phyloP scores from a whole-genome alignment of 179 eudicot genomes.

The Beta lomatogona region DNA sequence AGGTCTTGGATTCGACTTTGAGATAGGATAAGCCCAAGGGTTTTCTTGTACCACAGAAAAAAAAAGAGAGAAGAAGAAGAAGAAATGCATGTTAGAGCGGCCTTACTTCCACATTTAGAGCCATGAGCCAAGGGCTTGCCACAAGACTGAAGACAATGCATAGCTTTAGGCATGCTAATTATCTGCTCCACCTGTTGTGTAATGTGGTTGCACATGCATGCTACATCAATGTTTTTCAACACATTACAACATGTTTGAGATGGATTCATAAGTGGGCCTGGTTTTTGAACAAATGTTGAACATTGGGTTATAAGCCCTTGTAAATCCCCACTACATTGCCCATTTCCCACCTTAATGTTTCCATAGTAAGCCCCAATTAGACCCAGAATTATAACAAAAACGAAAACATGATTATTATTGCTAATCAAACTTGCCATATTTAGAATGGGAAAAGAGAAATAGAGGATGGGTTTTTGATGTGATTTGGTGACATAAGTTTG shows the following conservation, averaged over 20 bases:
- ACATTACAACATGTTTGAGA: slow-evolving; percentile 51
- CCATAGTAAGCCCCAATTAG: slow-evolving; percentile 24
- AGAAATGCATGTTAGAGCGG: not conserved
- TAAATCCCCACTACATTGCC: slow-evolving; percentile 59
- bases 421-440: slow-evolving; percentile 24
- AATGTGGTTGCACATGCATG: slow-evolving; percentile 55
- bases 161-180: slow-evolving; percentile 61
- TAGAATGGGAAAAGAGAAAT: no score
- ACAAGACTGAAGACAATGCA: slow-evolving; percentile 44
- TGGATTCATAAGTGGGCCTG: slow-evolving; percentile 46
- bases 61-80: not conserved
- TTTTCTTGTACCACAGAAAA: not conserved
- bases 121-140: slow-evolving; percentile 57
- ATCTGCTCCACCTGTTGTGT: slow-evolving; percentile 42
- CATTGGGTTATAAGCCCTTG: slow-evolving; percentile 52
- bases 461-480: not conserved
- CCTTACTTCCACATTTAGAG: slow-evolving; percentile 65
- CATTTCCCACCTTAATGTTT: slow-evolving; percentile 37
- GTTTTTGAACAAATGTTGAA: slow-evolving; percentile 44
- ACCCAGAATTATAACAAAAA: slow-evolving; percentile 14
- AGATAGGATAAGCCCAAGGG: no score
- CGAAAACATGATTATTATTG: not conserved
- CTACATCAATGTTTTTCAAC: slow-evolving; percentile 44
- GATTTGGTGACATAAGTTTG: not conserved
- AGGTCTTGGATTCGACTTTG: no score